phyloP scores from a whole-genome alignment of 805 yeast species.

The Jamesozyma hellenica region DNA sequence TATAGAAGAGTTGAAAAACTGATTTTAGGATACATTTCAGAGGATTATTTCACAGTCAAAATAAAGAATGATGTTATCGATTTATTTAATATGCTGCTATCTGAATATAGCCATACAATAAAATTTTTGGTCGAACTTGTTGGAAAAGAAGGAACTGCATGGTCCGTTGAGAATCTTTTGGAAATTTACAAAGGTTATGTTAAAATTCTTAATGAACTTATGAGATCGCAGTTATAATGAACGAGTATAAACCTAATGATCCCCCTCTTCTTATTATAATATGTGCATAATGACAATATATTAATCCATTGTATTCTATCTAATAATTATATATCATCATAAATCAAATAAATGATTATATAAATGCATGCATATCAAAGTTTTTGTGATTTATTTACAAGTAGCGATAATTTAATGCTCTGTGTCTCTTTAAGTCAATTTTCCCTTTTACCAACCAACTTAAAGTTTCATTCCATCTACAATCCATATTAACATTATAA shows the following conservation, averaged over 20 bases:
- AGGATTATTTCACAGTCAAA: conserved; percentile 18
- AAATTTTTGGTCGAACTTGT: not conserved
- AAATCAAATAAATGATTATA: not conserved
- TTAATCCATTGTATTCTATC: too few relatives aligned
- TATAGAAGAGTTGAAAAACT: conserved; percentile 18
- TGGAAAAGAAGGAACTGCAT: not conserved
- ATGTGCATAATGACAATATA: too few relatives aligned
- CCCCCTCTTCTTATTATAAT: too few relatives aligned
- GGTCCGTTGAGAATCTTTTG: conserved; percentile 10
- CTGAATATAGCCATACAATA: not conserved
- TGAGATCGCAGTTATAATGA: not conserved
- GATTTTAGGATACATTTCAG: conserved; percentile 22
- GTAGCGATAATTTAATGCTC: conserved; percentile 16
- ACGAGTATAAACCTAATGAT: too few relatives aligned
- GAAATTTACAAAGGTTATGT: conserved; percentile 16
- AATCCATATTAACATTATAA: conserved; percentile 29
- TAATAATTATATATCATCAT: too few relatives aligned
- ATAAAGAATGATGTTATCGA: conserved; percentile 2
- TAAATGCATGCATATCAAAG: not conserved
- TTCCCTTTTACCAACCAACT: conserved; percentile 36
- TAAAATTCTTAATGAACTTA: conserved; percentile 6
- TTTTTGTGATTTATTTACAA: conserved; percentile 7
- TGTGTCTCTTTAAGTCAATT: conserved; percentile 9
- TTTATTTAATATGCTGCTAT: conserved; percentile 1
- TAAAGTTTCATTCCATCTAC: conserved; percentile 41